Conservation (phyloP, 306 rosid species). For the Biancaea sappan region DNA sequence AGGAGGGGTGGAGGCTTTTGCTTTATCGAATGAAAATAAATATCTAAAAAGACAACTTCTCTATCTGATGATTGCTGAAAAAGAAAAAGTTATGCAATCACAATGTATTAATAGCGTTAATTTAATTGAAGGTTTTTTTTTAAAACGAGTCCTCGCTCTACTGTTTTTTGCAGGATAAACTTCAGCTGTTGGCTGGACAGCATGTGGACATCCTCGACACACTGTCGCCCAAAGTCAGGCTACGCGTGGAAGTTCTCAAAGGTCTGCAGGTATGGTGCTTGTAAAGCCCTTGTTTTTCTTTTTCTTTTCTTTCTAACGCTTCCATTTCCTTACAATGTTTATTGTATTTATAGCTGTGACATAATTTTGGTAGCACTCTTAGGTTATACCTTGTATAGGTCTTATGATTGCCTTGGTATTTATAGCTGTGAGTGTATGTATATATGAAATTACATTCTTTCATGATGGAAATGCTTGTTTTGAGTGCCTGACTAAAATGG, state of each 20-base stretch:
- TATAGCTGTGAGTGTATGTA: background rate
- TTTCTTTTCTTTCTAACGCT: background rate
- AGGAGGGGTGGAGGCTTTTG: background rate
- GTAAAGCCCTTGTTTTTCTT: background rate
- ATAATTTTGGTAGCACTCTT: background rate
- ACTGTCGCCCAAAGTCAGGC: constrained; percentile 43
- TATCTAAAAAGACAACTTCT: constrained; percentile 18
- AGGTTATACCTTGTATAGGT: background rate
- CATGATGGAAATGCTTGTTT: background rate
- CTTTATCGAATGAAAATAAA: background rate
- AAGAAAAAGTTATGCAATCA: background rate
- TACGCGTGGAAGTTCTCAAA: constrained; percentile 49
- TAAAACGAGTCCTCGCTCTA: background rate
- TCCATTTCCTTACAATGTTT: background rate
- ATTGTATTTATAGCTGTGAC: background rate
- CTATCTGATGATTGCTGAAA: background rate
- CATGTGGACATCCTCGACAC: constrained; percentile 44
- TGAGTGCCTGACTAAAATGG: background rate
- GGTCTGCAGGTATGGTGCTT: constrained; percentile 48
- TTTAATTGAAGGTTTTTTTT: background rate
- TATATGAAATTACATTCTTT: background rate
- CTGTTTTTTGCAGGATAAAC: constrained; percentile 47
- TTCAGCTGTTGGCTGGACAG: constrained; percentile 41
- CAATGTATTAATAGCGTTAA: background rate
- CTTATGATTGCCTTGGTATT: background rate